Evolutionary conservation across 2,329 filamentous ascomycete species (phyloP).

Genomic region (Neoascochyta sp.): DNA sequence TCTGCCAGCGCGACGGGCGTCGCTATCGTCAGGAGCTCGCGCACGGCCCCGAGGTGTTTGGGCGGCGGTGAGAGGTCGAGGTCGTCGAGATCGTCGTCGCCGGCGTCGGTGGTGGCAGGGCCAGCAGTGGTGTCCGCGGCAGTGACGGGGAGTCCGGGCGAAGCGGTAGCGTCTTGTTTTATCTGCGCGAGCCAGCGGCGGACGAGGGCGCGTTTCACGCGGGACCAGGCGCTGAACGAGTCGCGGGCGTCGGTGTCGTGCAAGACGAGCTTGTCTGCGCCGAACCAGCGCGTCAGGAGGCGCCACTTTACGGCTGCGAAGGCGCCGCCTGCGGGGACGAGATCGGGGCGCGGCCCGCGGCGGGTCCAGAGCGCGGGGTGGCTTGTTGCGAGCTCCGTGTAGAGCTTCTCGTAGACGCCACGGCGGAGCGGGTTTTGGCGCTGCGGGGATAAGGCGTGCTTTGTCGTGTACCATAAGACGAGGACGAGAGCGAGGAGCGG

Average conservation of each 20-base stretch:
- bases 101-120: neutral
- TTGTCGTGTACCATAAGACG: constrained; percentile 47
- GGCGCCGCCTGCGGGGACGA: constrained; percentile 39
- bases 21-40: constrained; percentile 32
- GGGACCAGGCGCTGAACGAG: constrained; percentile 41
- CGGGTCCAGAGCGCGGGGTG: constrained; percentile 50
- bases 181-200: constrained; percentile 45
- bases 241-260: constrained; percentile 33
- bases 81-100: constrained; percentile 1
- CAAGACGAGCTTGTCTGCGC: constrained; percentile 40
- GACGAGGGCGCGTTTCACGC: constrained; percentile 40
- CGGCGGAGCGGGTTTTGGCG: constrained; percentile 47
- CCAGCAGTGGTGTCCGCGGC: constrained; percentile 1
- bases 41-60: constrained; percentile 29
- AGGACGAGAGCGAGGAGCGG: constrained; percentile 48
- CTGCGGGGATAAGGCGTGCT: constrained; percentile 43
- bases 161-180: too few relatives aligned
- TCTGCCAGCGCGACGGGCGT: constrained; percentile 39
- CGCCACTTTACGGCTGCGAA: constrained; percentile 47
- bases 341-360: constrained; percentile 42
- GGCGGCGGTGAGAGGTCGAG: constrained; percentile 1
- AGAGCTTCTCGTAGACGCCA: constrained; percentile 51
- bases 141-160: constrained; percentile 28
- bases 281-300: constrained; percentile 47
- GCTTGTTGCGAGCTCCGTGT: constrained; percentile 45